These are phyloP conservation scores for Cadophora malorum DNA, from an alignment of 2,329 filamentous ascomycete genomes.

Conservation along the genomic window DNA sequence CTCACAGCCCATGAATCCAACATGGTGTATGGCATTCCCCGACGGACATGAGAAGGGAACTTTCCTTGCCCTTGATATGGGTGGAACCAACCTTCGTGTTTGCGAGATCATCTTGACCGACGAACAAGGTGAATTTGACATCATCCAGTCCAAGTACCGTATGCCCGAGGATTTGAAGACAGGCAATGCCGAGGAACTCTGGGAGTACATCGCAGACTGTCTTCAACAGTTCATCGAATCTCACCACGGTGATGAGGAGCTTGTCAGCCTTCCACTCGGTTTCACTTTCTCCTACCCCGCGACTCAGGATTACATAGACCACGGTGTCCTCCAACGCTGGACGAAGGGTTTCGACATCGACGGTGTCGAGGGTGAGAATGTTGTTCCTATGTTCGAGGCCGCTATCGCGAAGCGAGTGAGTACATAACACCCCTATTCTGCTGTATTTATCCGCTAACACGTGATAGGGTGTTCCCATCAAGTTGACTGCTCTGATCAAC, in stretches of 20 bases:
- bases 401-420: constrained; percentile 73
- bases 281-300: constrained; percentile 98
- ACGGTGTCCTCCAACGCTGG: constrained; percentile 92
- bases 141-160: constrained; percentile 94
- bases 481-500: constrained; percentile 91
- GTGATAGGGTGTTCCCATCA: constrained; percentile 83
- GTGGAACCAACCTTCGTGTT: constrained; percentile 92
- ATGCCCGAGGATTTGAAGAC: constrained; percentile 94
- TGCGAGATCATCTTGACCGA: constrained; percentile 91
- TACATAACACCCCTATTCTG: constrained; percentile 16
- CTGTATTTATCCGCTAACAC: constrained; percentile 29
- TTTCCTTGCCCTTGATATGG: constrained; percentile 92
- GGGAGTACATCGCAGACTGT: constrained; percentile 95
- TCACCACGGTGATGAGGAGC: constrained; percentile 73
- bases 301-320: constrained; percentile 90
- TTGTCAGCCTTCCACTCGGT: constrained; percentile 77
- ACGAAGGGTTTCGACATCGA: constrained; percentile 97
- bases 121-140: constrained; percentile 88
- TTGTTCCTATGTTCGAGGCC: constrained; percentile 85
- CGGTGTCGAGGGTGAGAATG: constrained; percentile 88
- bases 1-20: constrained; percentile 90
- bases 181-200: constrained; percentile 82
- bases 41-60: constrained; percentile 87
- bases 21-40: constrained; percentile 92
- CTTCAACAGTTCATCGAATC: constrained; percentile 88